Percentiles rank a stretch among this genome's conserved stretches.
phyloP scores from a whole-genome alignment of 805 yeast species.

The Pichia cephalocereana region DNA sequence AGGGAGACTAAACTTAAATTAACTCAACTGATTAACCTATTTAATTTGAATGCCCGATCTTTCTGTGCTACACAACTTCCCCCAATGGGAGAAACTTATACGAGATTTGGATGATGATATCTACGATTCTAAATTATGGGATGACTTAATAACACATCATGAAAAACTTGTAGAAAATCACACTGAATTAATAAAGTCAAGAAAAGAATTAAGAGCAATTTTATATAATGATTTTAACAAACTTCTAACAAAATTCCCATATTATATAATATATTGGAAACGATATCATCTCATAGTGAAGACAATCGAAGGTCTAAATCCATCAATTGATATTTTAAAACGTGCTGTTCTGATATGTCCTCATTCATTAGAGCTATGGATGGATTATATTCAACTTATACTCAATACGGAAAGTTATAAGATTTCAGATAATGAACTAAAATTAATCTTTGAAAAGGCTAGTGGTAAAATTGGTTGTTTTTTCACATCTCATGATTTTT shows the following conservation, averaged over 20 bases:
- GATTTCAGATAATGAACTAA: conserved; percentile 26
- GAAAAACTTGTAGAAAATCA: conserved; percentile 19
- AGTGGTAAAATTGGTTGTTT: conserved; percentile 50
- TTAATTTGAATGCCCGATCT: not conserved
- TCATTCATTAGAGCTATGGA: conserved; percentile 57
- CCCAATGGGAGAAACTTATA: conserved; percentile 21
- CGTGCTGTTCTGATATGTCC: conserved; percentile 43
- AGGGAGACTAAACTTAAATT: too few species aligned
- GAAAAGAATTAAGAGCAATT: conserved; percentile 10
- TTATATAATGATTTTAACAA: conserved; percentile 28
- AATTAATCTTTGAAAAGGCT: conserved; percentile 41
- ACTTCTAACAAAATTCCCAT: conserved; percentile 48
- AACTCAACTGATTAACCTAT: too few species aligned
- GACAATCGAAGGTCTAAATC: conserved; percentile 44
- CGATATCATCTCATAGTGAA: conserved; percentile 46
- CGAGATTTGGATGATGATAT: conserved; percentile 17
- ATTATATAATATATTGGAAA: conserved; percentile 56
- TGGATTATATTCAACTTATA: conserved; percentile 51
- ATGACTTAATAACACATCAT: conserved; percentile 16
- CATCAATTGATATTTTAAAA: conserved; percentile 38
- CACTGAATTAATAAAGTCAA: conserved; percentile 9
- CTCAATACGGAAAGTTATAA: conserved; percentile 37
- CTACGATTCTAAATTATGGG: conserved; percentile 19
- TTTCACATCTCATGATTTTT: conserved; percentile 67
- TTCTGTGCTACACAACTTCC: conserved; percentile 13